A percentile compares a stretch with the other conserved stretches of the same genome.
Conservation (phyloP, 208 protist species). For the Trypanosoma avium region DNA sequence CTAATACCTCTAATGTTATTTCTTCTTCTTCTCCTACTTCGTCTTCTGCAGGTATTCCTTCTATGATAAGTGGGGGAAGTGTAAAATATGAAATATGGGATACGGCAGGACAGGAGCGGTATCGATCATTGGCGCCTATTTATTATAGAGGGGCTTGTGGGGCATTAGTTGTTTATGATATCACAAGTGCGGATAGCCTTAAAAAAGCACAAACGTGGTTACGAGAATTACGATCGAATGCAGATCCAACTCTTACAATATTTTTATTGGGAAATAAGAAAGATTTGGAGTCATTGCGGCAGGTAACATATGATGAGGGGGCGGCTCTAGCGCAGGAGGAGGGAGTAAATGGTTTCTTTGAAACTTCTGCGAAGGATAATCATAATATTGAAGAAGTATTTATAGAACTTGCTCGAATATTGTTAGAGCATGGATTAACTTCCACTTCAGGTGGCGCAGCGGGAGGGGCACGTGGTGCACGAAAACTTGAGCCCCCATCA, state of each 20-base stretch:
- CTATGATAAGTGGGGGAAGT: not conserved
- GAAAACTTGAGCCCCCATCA: slow-evolving; percentile 31
- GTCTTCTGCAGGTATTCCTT: slow-evolving; percentile 7
- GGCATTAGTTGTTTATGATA: slow-evolving; percentile 97
- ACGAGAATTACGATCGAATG: slow-evolving; percentile 93
- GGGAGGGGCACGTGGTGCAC: slow-evolving; percentile 19
- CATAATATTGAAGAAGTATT: slow-evolving; percentile 86
- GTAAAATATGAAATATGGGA: slow-evolving; percentile 92
- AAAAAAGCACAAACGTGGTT: slow-evolving; percentile 96
- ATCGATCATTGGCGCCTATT: slow-evolving; percentile 88
- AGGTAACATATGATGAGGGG: slow-evolving; percentile 78
- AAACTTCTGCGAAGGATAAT: slow-evolving; percentile 88
- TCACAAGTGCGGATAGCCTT: slow-evolving; percentile 95
- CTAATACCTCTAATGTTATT: too few species aligned
- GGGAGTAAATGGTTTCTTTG: slow-evolving; percentile 77
- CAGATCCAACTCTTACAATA: slow-evolving; percentile 89
- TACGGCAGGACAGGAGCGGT: slow-evolving; percentile 92
- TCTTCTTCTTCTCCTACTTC: slow-evolving; percentile 34
- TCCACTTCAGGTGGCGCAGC: slow-evolving; percentile 21
- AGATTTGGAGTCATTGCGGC: slow-evolving; percentile 90
- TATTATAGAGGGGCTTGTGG: slow-evolving; percentile 93
- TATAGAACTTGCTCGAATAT: slow-evolving; percentile 85
- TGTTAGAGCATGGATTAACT: slow-evolving; percentile 90
- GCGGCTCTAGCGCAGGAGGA: slow-evolving; percentile 65
- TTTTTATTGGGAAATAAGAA: slow-evolving; percentile 96